phyloP scores from a whole-genome alignment of 345 rosid genomes.

The Eutrema yunnanense region DNA sequence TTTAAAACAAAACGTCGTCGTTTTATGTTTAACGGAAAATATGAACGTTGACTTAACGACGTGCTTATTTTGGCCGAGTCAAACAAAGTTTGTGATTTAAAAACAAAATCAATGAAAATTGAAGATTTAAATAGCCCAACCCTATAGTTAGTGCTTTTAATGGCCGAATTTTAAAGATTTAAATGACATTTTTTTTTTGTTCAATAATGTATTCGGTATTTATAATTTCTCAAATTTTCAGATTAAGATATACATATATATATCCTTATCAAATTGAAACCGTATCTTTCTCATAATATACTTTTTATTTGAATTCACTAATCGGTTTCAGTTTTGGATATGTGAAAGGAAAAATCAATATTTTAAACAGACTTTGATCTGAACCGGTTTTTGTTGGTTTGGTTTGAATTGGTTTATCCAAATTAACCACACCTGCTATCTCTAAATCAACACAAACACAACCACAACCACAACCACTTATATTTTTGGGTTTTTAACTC shows the following conservation, averaged over 20 bases:
- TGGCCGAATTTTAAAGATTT: no score
- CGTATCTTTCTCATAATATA: not conserved
- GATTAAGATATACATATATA: not conserved
- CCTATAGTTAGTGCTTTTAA: no score
- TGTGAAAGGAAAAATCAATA: no score
- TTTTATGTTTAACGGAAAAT: no score
- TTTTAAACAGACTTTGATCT: not conserved
- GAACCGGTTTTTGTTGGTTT: not conserved
- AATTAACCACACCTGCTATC: not conserved
- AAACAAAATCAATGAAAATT: no score
- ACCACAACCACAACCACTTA: slow-evolving; percentile 15
- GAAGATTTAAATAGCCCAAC: no score
- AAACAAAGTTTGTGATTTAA: no score
- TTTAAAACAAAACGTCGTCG: no score
- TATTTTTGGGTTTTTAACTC: slow-evolving; percentile 1
- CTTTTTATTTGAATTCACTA: not conserved
- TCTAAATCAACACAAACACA: slow-evolving; percentile 1
- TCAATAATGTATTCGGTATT: not conserved
- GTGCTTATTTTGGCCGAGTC: no score
- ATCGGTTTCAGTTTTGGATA: not conserved
- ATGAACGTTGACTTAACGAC: no score
- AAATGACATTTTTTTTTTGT: no score
- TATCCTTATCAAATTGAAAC: not conserved
- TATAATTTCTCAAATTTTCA: not conserved
- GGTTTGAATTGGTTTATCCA: slow-evolving; percentile 8